phyloP scores from a whole-genome alignment of 108 stramenopile species.

The Conticribra guillardii region DNA sequence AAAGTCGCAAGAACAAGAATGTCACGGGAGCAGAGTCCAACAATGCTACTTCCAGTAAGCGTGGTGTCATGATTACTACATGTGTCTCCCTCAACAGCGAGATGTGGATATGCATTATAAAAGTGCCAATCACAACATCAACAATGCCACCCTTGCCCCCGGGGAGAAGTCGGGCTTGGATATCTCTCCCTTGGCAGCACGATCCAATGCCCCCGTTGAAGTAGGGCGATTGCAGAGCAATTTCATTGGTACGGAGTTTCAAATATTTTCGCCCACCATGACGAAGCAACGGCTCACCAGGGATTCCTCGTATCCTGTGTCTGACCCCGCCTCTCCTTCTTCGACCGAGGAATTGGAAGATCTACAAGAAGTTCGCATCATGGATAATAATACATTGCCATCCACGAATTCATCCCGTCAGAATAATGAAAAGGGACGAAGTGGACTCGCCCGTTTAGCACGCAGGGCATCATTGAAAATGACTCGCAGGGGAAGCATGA shows the following conservation, averaged over 20 bases:
- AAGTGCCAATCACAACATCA: conserved; percentile 42
- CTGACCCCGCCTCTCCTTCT: no score
- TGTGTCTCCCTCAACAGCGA: conserved; percentile 69
- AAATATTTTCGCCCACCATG: conserved; percentile 55
- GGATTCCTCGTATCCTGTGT: no score
- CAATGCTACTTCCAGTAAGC: conserved; percentile 36
- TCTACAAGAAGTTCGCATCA: no score
- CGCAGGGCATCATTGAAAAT: conserved; percentile 26
- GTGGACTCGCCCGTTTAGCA: conserved; percentile 26
- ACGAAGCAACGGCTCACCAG: no score
- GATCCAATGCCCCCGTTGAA: conserved; percentile 29
- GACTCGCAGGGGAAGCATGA: conserved; percentile 15
- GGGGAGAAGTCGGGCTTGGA: conserved; percentile 29
- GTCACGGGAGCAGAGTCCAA: neutral
- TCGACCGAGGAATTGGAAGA: neutral
- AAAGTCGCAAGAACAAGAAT: conserved; percentile 55
- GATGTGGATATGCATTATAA: conserved; percentile 72
- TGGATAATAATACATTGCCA: no score
- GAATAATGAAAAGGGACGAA: no score
- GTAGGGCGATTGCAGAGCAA: conserved; percentile 83
- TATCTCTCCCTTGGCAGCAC: conserved; percentile 19
- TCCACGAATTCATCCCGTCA: no score
- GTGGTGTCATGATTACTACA: conserved; percentile 80
- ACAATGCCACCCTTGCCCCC: neutral
- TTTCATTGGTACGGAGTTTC: conserved; percentile 88